Percentiles rank a stretch among this genome's conserved stretches.
These are phyloP conservation scores for Diaporthe sp. DNA, from an alignment of 2,329 filamentous ascomycete genomes.

Conservation along the genomic window DNA sequence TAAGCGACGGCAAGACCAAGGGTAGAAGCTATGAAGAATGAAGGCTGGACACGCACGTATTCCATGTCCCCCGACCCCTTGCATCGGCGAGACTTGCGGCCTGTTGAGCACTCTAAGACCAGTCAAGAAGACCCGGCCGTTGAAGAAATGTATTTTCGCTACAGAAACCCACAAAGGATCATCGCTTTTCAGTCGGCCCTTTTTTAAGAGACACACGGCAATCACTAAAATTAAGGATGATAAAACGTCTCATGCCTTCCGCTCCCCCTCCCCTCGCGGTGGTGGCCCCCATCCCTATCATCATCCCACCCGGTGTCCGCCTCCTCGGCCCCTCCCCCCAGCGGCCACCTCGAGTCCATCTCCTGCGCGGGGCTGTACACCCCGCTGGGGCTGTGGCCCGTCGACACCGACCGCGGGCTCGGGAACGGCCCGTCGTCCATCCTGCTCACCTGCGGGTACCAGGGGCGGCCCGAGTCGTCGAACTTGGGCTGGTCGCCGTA, in stretches of 20 bases:
- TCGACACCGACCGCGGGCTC: slow-evolving; percentile 21
- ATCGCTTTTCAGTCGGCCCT: not conserved
- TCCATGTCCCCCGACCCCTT: not conserved
- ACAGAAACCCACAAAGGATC: not conserved
- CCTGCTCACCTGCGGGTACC: slow-evolving; percentile 35
- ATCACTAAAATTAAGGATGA: slow-evolving; percentile 37
- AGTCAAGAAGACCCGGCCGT: not conserved
- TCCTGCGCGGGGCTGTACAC: not conserved
- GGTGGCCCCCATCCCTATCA: not conserved
- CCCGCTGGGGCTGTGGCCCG: not conserved
- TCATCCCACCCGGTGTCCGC: slow-evolving; percentile 3
- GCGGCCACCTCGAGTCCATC: slow-evolving; percentile 27
- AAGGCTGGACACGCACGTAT: not conserved
- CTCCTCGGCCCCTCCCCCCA: slow-evolving; percentile 9
- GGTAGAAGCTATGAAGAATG: not conserved
- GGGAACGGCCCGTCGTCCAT: slow-evolving; percentile 27
- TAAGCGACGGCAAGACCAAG: not conserved
- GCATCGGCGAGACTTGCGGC: not conserved
- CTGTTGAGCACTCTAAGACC: not conserved
- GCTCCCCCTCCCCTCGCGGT: slow-evolving; percentile 26
- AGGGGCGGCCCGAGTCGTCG: slow-evolving; percentile 31
- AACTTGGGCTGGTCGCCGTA: slow-evolving; percentile 33
- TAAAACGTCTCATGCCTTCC: slow-evolving; percentile 43
- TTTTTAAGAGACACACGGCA: not conserved
- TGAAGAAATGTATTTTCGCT: not conserved